Percentiles rank a stretch among this genome's conserved stretches.
Evolutionary conservation across 2,329 filamentous ascomycete genomes (phyloP).

Genomic region (Trichoderma simmonsii): DNA sequence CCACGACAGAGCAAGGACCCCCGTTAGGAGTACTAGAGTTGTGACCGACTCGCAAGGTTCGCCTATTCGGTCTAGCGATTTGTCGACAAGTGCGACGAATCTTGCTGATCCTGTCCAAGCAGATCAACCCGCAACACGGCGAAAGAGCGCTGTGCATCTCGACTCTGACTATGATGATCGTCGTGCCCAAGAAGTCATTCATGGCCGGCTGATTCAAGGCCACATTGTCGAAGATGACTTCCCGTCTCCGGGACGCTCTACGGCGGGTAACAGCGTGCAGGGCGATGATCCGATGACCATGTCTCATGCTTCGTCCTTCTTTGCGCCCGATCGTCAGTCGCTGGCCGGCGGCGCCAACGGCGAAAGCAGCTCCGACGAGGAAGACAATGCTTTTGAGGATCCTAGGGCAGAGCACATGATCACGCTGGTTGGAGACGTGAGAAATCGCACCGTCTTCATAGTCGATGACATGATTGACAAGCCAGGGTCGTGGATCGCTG

Average conservation of each 20-base stretch:
- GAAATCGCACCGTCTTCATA: slow-evolving; percentile 82
- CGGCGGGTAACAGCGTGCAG: slow-evolving; percentile 60
- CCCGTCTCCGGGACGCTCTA: slow-evolving; percentile 71
- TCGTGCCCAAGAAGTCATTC: slow-evolving; percentile 84
- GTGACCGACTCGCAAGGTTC: slow-evolving; percentile 45
- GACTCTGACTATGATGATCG: slow-evolving; percentile 68
- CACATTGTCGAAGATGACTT: slow-evolving; percentile 95
- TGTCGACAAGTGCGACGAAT: slow-evolving; percentile 8
- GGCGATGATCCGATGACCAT: slow-evolving; percentile 81
- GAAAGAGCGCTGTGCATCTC: slow-evolving; percentile 32
- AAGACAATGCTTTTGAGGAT: slow-evolving; percentile 83
- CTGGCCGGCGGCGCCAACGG: slow-evolving; percentile 84
- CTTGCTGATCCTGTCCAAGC: slow-evolving; percentile 14
- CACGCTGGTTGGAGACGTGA: slow-evolving; percentile 94
- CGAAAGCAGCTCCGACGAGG: slow-evolving; percentile 80
- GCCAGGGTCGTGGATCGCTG: slow-evolving; percentile 92
- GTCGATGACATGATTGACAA: slow-evolving; percentile 99
- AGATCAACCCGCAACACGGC: slow-evolving; percentile 19
- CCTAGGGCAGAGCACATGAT: slow-evolving; percentile 88
- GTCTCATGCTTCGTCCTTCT: slow-evolving; percentile 76
- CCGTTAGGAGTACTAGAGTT: slow-evolving; percentile 30
- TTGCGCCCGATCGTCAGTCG: slow-evolving; percentile 63
- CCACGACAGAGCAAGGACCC: slow-evolving; percentile 22
- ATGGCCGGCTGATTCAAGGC: slow-evolving; percentile 84
- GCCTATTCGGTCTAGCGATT: slow-evolving; percentile 35